Evolutionary conservation across 176 grass and related monocot genomes (phyloP).

Genomic region (Cenchrus americanus): DNA sequence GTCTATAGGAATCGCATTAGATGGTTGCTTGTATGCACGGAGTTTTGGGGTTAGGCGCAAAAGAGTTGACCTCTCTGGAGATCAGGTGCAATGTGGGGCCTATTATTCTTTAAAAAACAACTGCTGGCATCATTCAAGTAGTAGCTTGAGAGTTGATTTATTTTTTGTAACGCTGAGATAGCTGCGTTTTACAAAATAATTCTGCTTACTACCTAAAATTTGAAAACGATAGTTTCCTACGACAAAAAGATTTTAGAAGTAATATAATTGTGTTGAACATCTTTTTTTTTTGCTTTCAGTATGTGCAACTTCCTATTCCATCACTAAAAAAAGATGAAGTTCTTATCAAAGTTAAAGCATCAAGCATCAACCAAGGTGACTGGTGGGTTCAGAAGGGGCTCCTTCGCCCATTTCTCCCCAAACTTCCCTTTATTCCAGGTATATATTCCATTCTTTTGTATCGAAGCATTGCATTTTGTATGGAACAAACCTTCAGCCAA

Average conservation of each 20-base stretch:
- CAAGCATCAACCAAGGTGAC: slow-evolving; percentile 52
- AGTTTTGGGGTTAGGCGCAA: too few species aligned
- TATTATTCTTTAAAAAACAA: not conserved
- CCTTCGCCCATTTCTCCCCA: slow-evolving; percentile 54
- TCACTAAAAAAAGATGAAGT: slow-evolving; percentile 55
- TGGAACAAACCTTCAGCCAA: not conserved
- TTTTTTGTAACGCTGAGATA: not conserved
- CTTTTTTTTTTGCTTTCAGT: slow-evolving; percentile 12
- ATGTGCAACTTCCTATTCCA: slow-evolving; percentile 55
- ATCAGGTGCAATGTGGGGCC: not conserved
- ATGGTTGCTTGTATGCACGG: not conserved
- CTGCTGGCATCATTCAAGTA: too few species aligned
- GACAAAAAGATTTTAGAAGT: too few species aligned
- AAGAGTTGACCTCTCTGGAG: not conserved
- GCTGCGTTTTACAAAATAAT: not conserved
- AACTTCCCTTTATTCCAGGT: slow-evolving; percentile 63
- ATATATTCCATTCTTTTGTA: not conserved
- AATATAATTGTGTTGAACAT: not conserved
- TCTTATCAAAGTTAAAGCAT: slow-evolving; percentile 54
- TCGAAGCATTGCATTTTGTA: not conserved
- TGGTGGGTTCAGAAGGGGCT: slow-evolving; percentile 48
- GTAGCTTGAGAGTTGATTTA: too few species aligned
- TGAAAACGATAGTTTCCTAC: too few species aligned
- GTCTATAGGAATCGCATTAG: not conserved
- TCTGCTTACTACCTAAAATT: too few species aligned